Evolutionary conservation across 2,329 filamentous ascomycete species (phyloP), one percentile per base, ranked within the genome.

Genomic region (Aspergillus fumigatiaffinis): DNA sequence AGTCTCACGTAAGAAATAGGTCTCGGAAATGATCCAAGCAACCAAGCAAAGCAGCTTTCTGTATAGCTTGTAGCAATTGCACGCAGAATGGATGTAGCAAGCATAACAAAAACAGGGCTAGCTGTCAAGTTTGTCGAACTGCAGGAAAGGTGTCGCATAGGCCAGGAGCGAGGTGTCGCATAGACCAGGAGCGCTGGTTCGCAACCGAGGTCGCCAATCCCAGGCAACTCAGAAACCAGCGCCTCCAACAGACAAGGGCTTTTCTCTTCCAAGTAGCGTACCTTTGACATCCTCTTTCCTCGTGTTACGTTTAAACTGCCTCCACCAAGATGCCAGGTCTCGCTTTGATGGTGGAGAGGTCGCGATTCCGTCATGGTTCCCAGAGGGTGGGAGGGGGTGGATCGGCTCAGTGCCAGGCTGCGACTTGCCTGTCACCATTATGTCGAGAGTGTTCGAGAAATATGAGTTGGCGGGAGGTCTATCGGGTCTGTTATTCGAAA

Each of bases 241-340:
- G 14, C 44, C 9, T 12, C 38, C 44, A 29, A 44, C 28, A 23
- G 21, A 23, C 21, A 47, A 8, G 44, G 44, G 12, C 3, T 47
- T 3, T 20, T 6, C 2, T 14, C 3, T 12, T 10, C 29, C 35
- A 46, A 23, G 25, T 21, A 50, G 55, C 76, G 71, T 80, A 85
- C 84, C 83, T 82, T 86, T 85, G 58, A 83, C 81, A 61, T 87
- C 85, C 60, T 84, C 81, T 67, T 83, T 84, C 70, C 85, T 84
- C 53, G 81, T 78, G 62, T 81, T 82, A 54, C 89, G 84, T 78
- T 94, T 94, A 79, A 99, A 97, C 68, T 88, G 87, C 77, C 92
- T 96, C 94, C 94, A 97, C 94, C 94, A 99, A 59, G 90, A 95
- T 66, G 92, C 89, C 66, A 97, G 81, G 73, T 96, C 92, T 73